These are phyloP conservation scores for Parathielavia appendiculata DNA, from an alignment of 495 filamentous ascomycete genomes.

Conservation along the genomic window DNA sequence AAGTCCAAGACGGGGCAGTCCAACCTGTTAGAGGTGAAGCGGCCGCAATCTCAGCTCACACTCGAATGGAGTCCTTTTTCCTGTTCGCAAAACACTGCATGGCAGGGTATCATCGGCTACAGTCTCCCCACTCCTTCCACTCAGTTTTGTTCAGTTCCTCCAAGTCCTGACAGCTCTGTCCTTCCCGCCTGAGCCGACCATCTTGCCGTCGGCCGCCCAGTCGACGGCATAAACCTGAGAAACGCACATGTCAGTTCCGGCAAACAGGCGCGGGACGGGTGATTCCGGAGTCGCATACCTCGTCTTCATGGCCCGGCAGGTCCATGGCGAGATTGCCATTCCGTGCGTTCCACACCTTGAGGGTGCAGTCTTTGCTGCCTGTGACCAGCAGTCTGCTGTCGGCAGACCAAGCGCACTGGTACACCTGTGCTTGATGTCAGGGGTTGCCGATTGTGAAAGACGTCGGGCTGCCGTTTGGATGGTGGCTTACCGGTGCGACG, in stretches of 20 bases:
- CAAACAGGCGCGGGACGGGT: neutral
- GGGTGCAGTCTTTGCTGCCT: constrained; percentile 82
- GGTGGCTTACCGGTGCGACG: constrained; percentile 58
- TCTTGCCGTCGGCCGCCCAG: constrained; percentile 42
- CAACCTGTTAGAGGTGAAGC: too few species aligned
- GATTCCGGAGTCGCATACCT: constrained; percentile 49
- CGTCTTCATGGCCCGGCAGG: constrained; percentile 89
- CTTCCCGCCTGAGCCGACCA: constrained; percentile 69
- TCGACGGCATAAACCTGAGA: constrained; percentile 52
- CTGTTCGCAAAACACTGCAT: constrained; percentile 9
- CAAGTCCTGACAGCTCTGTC: constrained; percentile 88
- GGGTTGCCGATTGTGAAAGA: neutral
- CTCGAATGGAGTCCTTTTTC: neutral
- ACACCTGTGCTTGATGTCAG: constrained; percentile 48
- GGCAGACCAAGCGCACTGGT: constrained; percentile 83
- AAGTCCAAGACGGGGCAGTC: neutral
- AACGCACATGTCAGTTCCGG: neutral
- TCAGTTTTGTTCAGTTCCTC: constrained; percentile 45
- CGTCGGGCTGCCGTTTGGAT: neutral
- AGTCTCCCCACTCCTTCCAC: neutral
- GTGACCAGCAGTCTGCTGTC: constrained; percentile 83
- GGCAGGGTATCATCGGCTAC: constrained; percentile 27
- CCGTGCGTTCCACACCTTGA: constrained; percentile 90
- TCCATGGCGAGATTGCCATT: constrained; percentile 78
- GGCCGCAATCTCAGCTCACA: neutral